These are phyloP conservation scores for Lyophyllum decastes DNA, from an alignment of 768 basidiomycete species.

Conservation along the genomic window DNA sequence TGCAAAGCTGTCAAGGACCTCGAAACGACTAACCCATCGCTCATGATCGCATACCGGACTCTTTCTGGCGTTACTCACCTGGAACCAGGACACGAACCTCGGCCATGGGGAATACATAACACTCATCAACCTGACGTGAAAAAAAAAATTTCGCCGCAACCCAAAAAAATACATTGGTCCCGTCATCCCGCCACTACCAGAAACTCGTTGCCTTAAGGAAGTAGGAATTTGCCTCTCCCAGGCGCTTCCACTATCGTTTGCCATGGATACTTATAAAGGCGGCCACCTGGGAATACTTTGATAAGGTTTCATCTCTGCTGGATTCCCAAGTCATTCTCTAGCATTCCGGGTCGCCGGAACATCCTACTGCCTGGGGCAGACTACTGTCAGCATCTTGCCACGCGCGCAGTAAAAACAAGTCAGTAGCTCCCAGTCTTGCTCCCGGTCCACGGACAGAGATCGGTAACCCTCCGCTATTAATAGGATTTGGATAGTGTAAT, in stretches of 20 bases:
- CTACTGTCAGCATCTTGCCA: not conserved
- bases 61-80: too few species aligned
- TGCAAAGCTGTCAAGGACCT: not conserved
- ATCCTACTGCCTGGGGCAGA: not conserved
- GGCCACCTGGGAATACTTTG: not conserved
- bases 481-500: not conserved
- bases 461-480: too few species aligned
- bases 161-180: not conserved
- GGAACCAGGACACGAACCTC: not conserved
- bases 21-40: not conserved
- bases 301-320: not conserved
- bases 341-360: not conserved
- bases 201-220: constrained; percentile 2
- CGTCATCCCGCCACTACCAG: too few species aligned
- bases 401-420: not conserved
- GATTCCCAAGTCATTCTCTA: too few species aligned
- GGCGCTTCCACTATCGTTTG: not conserved
- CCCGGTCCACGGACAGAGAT: not conserved
- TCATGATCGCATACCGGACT: constrained; percentile 3
- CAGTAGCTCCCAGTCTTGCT: not conserved
- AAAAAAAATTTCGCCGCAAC: not conserved
- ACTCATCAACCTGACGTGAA: too few species aligned
- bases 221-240: not conserved
- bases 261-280: not conserved
- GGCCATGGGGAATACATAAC: constrained; percentile 3